Conservation (phyloP, 495 filamentous ascomycete genomes). For the Platismatia glauca region DNA sequence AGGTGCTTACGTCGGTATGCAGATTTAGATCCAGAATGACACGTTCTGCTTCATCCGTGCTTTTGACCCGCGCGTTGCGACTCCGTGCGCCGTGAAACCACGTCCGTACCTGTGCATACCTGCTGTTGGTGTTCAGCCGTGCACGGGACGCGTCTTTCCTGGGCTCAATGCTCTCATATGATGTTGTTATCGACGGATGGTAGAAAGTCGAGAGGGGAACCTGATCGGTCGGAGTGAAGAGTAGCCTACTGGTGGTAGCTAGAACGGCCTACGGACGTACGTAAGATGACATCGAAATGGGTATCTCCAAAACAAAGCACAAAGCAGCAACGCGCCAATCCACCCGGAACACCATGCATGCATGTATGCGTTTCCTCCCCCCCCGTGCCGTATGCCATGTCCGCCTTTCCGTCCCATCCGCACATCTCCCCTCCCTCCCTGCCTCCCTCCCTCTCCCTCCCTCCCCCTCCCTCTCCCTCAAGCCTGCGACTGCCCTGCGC, state of each 20-base stretch:
- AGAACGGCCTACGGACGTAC: not conserved
- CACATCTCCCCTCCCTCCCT: not conserved
- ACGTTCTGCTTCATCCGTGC: slow-evolving; percentile 10
- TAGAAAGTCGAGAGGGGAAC: too few relatives aligned
- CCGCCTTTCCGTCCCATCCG: not conserved
- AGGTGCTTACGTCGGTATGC: slow-evolving; percentile 5
- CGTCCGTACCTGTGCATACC: not conserved
- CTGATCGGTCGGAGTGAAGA: slow-evolving; percentile 7
- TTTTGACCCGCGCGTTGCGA: not conserved
- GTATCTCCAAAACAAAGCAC: slow-evolving; percentile 2
- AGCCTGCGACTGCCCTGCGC: slow-evolving; percentile 6
- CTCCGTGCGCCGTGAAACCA: not conserved
- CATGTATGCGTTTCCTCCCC: not conserved
- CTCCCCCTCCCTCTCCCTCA: not conserved
- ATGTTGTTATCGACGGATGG: too few relatives aligned
- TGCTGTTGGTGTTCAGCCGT: too few relatives aligned
- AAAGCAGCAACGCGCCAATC: not conserved
- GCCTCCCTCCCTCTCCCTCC: not conserved
- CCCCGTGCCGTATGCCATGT: not conserved
- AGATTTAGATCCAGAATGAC: slow-evolving; percentile 6
- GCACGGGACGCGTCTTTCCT: too few relatives aligned
- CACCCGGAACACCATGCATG: not conserved
- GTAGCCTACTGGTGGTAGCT: not conserved
- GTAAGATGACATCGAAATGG: slow-evolving; percentile 2
- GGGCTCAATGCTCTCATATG: too few relatives aligned